Evolutionary conservation across 2,329 filamentous ascomycete species (phyloP).

Genomic region (Aspergillus transmontanensis): DNA sequence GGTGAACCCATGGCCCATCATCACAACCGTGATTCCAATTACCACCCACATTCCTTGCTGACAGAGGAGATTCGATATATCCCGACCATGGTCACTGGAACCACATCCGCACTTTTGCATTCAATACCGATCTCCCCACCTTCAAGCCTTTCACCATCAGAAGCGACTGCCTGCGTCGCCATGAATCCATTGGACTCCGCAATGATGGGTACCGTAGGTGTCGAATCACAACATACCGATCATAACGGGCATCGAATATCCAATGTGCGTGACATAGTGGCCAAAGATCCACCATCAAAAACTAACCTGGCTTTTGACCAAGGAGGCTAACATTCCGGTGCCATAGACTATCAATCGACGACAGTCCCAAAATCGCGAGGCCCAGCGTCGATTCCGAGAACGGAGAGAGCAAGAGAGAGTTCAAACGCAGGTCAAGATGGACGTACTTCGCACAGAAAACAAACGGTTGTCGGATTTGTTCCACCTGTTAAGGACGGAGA

Average conservation of each 20-base stretch:
- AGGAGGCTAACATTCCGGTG: background rate
- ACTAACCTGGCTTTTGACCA: background rate
- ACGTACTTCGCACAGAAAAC: conserved; percentile 2
- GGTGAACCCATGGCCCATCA: background rate
- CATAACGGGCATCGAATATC: background rate
- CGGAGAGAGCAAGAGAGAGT: conserved; percentile 1
- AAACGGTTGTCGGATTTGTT: background rate
- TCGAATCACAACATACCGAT: background rate
- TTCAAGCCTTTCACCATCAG: background rate
- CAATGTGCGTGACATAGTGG: background rate
- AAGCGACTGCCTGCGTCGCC: background rate
- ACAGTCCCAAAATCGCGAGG: conserved; percentile 5
- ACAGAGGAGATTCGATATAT: background rate
- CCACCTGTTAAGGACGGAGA: background rate
- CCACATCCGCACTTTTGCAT: background rate
- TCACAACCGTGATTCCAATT: background rate
- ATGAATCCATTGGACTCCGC: background rate
- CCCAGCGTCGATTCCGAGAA: conserved; percentile 8
- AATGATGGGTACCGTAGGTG: background rate
- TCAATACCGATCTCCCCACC: background rate
- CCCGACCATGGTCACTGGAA: background rate
- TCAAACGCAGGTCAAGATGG: background rate
- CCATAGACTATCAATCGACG: background rate
- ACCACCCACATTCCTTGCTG: background rate
- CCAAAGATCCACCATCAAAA: too few species aligned